Percentiles rank a stretch among this genome's conserved stretches.
Conservation (phyloP, 148 eudicot genomes). For the Vaccinium corymbosum region DNA sequence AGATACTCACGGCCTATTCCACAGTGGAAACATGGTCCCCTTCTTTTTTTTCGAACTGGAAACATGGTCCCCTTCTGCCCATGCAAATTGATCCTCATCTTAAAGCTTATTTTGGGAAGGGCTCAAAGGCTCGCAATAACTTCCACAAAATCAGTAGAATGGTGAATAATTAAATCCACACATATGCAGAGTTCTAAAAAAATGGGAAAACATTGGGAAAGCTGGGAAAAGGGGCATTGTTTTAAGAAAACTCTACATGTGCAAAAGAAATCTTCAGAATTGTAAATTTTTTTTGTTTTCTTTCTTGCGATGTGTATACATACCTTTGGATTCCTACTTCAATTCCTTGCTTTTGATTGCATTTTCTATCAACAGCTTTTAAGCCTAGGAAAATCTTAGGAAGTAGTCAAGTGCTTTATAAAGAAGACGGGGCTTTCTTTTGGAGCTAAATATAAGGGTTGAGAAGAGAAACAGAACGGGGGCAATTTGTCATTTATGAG, state of each 20-base stretch:
- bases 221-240: not conserved
- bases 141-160: not conserved
- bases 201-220: not conserved
- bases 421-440: not conserved
- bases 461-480: not conserved
- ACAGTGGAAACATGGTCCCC: constrained; percentile 25
- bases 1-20: constrained; percentile 27
- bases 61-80: not conserved
- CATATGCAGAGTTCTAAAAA: not conserved
- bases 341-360: constrained; percentile 1
- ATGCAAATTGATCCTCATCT: constrained; percentile 8
- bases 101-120: not conserved
- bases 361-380: not conserved
- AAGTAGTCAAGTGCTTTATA: constrained; percentile 7
- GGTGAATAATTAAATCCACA: not conserved
- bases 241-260: not conserved
- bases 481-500: not conserved
- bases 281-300: not conserved
- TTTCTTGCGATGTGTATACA: not conserved
- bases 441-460: not conserved
- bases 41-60: not conserved
- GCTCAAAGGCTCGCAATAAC: not conserved
- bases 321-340: constrained; percentile 9
- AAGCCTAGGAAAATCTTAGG: not conserved
- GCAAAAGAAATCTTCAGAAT: not conserved